Base-by-base conservation (phyloP, 1,284 basidiomycete genomes). In the Ustilago tritici region DNA sequence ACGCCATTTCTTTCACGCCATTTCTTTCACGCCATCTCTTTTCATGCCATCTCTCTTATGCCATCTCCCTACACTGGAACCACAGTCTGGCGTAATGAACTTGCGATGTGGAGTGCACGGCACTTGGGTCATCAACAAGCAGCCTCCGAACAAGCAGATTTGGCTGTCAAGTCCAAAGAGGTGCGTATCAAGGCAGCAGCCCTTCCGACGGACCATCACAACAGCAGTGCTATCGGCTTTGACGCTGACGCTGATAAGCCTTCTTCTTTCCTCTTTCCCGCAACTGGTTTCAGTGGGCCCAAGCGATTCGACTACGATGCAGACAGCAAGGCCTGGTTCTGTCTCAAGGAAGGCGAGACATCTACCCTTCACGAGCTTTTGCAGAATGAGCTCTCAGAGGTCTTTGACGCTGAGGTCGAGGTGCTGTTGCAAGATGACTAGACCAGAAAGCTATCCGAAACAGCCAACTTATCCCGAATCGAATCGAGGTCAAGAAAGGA, bases 61-160 rank as follows among this genome's bases (percentile, higher is more conserved):
- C 43, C 40, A 41, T 17, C 40, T 12, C 40, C 40, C 15, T n/a
- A 11, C 28, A 2, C 3, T 23, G n/a, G n/a, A 6, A 4, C 5
- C 12, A 52, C 84, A 94, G 93, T 91, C 91, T 78, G 96, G 96
- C 31, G 96, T 99, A 36, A 88, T 99, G 67, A 99, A 94, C 2
- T 90, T 98, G 58, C 89, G 89, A 55, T 89, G 98, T 19, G 95
- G 93, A 40, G 88, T 90, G 9, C 89, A 92, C 72, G 95, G 95
- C 19, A 98, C 94, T n/a, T 99, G 98, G 88, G 96, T 98, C 47
- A 93, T 99, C 88, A 99, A 99, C 88, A 99, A 99, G 89, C 96
- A 99, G 87, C 96, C 96, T 10, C 96, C 97, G 6, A 98, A 98
- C 86, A 95, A 95, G 87, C 97, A 99, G 87, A 98, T 99, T 84